A percentile compares a stretch with the other conserved stretches of the same genome.
Conservation (phyloP, 1,284 basidiomycete genomes). For the Xerocomus cyaneibrunnescens region DNA sequence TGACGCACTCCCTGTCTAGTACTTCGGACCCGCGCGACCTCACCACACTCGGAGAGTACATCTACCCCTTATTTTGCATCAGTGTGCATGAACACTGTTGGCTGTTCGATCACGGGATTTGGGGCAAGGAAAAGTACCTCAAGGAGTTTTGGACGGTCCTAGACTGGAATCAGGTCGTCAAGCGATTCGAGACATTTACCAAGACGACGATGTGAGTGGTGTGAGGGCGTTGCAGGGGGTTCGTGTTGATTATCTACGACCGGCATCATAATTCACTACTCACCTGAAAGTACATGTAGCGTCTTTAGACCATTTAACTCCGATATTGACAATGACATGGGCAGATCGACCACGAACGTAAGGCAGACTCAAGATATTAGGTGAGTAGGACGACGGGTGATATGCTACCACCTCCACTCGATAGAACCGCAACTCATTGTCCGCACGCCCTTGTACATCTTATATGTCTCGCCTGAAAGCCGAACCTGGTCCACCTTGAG, state of each 20-base stretch:
- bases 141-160: conserved; percentile 87
- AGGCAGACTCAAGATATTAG: neutral
- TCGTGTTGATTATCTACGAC: conserved; percentile 5
- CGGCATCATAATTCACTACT: conserved; percentile 26
- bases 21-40: conserved; percentile 27
- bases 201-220: conserved; percentile 10
- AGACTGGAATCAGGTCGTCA: conserved; percentile 77
- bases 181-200: conserved; percentile 30
- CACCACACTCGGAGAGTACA: conserved; percentile 46
- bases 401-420: conserved; percentile 71
- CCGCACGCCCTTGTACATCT: conserved; percentile 81
- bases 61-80: conserved; percentile 83
- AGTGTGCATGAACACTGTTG: conserved; percentile 92
- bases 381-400: neutral
- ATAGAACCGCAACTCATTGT: conserved; percentile 59
- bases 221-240: neutral
- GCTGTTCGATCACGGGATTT: conserved; percentile 90
- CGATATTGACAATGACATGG: neutral
- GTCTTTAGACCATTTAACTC: conserved; percentile 1
- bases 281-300: conserved; percentile 18
- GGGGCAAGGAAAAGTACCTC: conserved; percentile 92
- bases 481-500: conserved; percentile 86
- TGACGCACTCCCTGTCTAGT: conserved; percentile 30
- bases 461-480: conserved; percentile 79
- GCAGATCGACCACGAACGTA: neutral